Evolutionary conservation across 1,284 basidiomycete genomes (phyloP).

Genomic region (Amylostereum chailletii): DNA sequence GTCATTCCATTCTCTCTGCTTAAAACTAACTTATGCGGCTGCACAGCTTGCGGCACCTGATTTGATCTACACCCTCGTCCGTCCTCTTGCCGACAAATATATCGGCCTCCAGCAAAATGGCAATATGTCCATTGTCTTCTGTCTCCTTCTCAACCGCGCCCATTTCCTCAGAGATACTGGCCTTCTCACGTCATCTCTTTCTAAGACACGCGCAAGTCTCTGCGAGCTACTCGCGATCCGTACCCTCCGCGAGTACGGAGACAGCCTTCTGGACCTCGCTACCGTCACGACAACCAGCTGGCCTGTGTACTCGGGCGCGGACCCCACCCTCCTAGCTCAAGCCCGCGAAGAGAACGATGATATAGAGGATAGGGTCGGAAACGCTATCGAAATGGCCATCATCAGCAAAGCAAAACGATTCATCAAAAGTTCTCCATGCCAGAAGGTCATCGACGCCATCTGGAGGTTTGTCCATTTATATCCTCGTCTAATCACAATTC

Average conservation of each 20-base stretch:
- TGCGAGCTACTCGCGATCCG: conserved; percentile 88
- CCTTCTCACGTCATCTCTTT: conserved; percentile 59
- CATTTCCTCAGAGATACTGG: conserved; percentile 76
- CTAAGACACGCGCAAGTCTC: conserved; percentile 65
- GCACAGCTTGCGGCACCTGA: conserved; percentile 71
- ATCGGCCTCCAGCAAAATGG: conserved; percentile 49
- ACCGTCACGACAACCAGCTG: conserved; percentile 80
- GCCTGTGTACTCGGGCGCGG: conserved; percentile 82
- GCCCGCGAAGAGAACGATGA: conserved; percentile 68
- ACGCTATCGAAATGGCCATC: conserved; percentile 88
- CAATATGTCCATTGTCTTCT: conserved; percentile 77
- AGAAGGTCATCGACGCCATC: conserved; percentile 79
- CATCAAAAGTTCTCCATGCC: conserved; percentile 80
- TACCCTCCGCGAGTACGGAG: conserved; percentile 70
- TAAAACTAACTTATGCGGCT: background rate
- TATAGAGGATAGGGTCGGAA: conserved; percentile 73
- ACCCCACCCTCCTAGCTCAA: conserved; percentile 47
- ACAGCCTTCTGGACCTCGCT: conserved; percentile 70
- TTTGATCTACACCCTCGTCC: conserved; percentile 79
- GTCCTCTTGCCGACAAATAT: conserved; percentile 70
- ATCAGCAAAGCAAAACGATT: conserved; percentile 78
- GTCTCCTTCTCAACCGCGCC: conserved; percentile 81
- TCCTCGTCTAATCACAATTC: conserved; percentile 1
- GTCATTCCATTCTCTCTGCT: conserved; percentile 12
- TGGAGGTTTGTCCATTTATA: conserved; percentile 42